Evolutionary conservation across 2,329 filamentous ascomycete genomes (phyloP), one percentile per base, ranked within the genome.

Genomic region (Fusarium oligoseptatum): DNA sequence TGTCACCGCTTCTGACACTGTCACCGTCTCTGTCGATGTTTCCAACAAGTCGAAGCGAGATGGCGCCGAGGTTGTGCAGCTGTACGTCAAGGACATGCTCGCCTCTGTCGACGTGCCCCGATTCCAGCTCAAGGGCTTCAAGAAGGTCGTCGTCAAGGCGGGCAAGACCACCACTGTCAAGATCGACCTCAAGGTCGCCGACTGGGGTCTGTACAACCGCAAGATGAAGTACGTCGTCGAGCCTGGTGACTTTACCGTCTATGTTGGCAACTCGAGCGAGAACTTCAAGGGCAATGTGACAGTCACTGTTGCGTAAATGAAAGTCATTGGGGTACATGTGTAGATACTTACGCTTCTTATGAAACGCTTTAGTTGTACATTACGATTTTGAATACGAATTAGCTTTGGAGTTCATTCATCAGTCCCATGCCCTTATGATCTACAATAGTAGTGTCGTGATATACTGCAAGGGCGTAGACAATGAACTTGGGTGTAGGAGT

Each of bases 151-250:
- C 24, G 82, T 93, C 66, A 86, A 87, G 64, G 88, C 91, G 3
- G 91, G 91, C 0, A 85, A 90, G 79, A 92, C 88, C 1, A 84
- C 88, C 74, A 88, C 81, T 7, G 84, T 88, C 41, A 77, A 83
- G 37, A 84, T 93, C 29, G 84, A 87, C 37, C 77, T 86, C 60
- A 85, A 88, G 70, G 91, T 92, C 79, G 87, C 89, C 12, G 80
- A 88, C 27, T 85, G 92, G 71, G 87, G 87, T 11, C 84, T 91
- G 2, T 91, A 90, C 55, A 83, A 91, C 79, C 88, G 86, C 1
- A 86, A 86, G 71, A 92, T 94, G 91, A 83, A 92, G 80, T 94
- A 94, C 81, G 91, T 93, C 27, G 92, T 95, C 41, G 93, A 95
- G 85, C 88, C 89, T 4, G 93, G 93, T 2, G 87, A 91, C 45